A percentile compares a stretch with the other conserved stretches of the same genome.
phyloP scores from a whole-genome alignment of 805 yeast genomes.

The Ogataea corticis region DNA sequence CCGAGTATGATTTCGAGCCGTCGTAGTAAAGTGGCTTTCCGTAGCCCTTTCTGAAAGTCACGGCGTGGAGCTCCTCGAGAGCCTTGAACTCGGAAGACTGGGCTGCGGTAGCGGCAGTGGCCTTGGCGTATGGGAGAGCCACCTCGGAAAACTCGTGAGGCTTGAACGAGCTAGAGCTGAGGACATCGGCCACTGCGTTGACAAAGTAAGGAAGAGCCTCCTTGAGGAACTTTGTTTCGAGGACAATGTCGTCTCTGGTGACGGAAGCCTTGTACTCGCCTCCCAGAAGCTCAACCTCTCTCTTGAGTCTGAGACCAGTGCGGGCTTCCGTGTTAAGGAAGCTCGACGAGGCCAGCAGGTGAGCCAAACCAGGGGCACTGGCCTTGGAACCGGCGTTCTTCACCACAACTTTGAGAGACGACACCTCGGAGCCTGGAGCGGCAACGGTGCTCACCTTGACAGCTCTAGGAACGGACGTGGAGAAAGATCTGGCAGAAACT shows the following conservation, averaged over 20 bases:
- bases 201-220: slow-evolving; percentile 92
- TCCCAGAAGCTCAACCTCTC: slow-evolving; percentile 94
- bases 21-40: slow-evolving; percentile 82
- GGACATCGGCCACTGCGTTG: slow-evolving; percentile 74
- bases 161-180: slow-evolving; percentile 70
- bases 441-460: slow-evolving; percentile 40
- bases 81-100: slow-evolving; percentile 59
- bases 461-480: slow-evolving; percentile 46
- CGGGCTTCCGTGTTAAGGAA: slow-evolving; percentile 80
- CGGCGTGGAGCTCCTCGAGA: slow-evolving; percentile 73
- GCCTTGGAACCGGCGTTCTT: slow-evolving; percentile 81
- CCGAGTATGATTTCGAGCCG: slow-evolving; percentile 54
- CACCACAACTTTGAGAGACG: slow-evolving; percentile 77
- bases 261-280: slow-evolving; percentile 70
- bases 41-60: slow-evolving; percentile 83
- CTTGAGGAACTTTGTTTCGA: slow-evolving; percentile 79
- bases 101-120: slow-evolving; percentile 57
- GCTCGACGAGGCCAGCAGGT: slow-evolving; percentile 78
- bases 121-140: slow-evolving; percentile 74
- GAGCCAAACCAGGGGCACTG: slow-evolving; percentile 78
- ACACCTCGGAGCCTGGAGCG: slow-evolving; percentile 60
- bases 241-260: slow-evolving; percentile 81
- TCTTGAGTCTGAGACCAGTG: slow-evolving; percentile 87
- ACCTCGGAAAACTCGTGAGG: slow-evolving; percentile 82
- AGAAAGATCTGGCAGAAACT: slow-evolving; percentile 34